These are phyloP conservation scores for Aspergillus quadricinctus DNA, from an alignment of 2,329 filamentous ascomycete genomes.

Conservation along the genomic window DNA sequence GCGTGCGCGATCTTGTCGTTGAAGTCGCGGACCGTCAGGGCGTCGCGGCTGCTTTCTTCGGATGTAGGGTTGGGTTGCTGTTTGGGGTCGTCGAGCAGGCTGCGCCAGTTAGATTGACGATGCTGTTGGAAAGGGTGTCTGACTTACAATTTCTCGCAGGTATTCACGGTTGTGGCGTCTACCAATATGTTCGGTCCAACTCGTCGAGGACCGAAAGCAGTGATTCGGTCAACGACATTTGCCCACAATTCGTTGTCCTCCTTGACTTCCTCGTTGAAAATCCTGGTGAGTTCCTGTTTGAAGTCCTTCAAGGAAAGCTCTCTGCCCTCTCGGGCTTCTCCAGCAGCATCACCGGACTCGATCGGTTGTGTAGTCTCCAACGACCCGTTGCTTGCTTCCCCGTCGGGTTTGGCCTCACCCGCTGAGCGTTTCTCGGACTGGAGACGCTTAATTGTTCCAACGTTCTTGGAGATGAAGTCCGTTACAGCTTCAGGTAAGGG, in stretches of 20 bases:
- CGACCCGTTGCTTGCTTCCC: conserved; percentile 34
- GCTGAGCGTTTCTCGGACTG: conserved; percentile 65
- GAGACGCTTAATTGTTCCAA: conserved; percentile 70
- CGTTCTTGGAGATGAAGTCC: conserved; percentile 78
- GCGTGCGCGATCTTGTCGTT: conserved; percentile 88
- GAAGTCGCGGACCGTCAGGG: conserved; percentile 58
- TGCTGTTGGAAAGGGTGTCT: neutral
- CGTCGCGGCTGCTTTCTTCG: conserved; percentile 22
- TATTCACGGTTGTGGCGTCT: conserved; percentile 69
- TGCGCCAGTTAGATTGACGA: conserved; percentile 13
- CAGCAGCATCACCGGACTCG: conserved; percentile 47
- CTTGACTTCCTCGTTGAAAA: conserved; percentile 66
- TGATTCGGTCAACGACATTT: conserved; percentile 71
- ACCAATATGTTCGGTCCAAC: conserved; percentile 86
- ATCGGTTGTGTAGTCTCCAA: conserved; percentile 36
- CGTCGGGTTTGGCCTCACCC: conserved; percentile 38
- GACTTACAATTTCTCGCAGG: conserved; percentile 68
- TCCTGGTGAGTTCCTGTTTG: conserved; percentile 61
- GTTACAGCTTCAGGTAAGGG: conserved; percentile 76
- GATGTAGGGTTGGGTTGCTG: conserved; percentile 23
- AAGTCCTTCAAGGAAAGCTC: conserved; percentile 71
- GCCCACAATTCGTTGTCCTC: conserved; percentile 73
- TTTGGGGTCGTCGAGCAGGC: conserved; percentile 36
- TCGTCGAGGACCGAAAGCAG: conserved; percentile 82
- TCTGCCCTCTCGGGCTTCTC: conserved; percentile 56